Evolutionary conservation across 768 basidiomycete genomes (phyloP).

Genomic region (Kockovaella imperatae): DNA sequence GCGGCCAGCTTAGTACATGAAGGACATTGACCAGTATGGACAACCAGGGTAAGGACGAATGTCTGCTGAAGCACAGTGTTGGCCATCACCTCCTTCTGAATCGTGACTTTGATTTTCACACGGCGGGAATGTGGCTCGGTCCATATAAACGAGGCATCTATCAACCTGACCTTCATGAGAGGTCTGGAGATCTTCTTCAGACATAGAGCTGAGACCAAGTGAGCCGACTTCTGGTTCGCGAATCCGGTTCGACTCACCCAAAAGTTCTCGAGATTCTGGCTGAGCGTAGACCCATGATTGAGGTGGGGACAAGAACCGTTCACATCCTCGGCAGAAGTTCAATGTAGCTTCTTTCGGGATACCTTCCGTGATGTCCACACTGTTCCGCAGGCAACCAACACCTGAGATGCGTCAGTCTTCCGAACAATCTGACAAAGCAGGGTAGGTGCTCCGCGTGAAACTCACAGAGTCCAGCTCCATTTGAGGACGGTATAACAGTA

Average conservation of each 20-base stretch:
- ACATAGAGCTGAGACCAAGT: constrained; percentile 59
- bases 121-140: constrained; percentile 97
- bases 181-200: constrained; percentile 65
- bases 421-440: background rate
- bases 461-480: constrained; percentile 42
- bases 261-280: constrained; percentile 84
- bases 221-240: background rate
- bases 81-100: constrained; percentile 96
- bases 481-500: constrained; percentile 38
- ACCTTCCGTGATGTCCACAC: constrained; percentile 94
- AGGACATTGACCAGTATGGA: constrained; percentile 82
- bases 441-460: background rate
- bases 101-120: constrained; percentile 82
- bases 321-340: constrained; percentile 86
- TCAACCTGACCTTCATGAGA: constrained; percentile 82
- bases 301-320: constrained; percentile 89
- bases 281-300: constrained; percentile 73
- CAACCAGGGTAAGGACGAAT: constrained; percentile 91
- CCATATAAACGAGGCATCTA: constrained; percentile 99
- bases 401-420: constrained; percentile 22
- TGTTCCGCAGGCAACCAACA: constrained; percentile 47
- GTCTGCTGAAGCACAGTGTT: constrained; percentile 94
- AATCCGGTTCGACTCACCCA: constrained; percentile 44
- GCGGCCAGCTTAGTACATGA: constrained; percentile 90
- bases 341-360: constrained; percentile 83